Evolutionary conservation across 805 yeast species (phyloP).

Genomic region (Schwanniomyces occidentalis): DNA sequence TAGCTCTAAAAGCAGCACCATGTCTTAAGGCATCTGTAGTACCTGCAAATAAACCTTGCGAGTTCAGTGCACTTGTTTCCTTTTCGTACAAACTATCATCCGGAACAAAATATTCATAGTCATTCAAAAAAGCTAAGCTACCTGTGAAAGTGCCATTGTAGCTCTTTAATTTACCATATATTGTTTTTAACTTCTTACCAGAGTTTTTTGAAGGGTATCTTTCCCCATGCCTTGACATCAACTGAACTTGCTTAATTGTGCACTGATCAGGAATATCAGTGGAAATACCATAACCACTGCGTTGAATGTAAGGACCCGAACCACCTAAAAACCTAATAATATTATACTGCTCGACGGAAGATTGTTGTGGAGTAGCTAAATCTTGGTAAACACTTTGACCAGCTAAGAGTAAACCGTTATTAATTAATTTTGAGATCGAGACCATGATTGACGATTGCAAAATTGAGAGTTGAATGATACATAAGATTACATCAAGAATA

Average conservation of each 20-base stretch:
- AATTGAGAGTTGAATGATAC: too few relatives aligned
- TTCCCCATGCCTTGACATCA: constrained; percentile 78
- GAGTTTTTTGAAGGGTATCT: constrained; percentile 48
- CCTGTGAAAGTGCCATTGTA: constrained; percentile 41
- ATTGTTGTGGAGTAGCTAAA: constrained; percentile 41
- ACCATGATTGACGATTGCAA: too few relatives aligned
- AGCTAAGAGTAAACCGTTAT: constrained; percentile 30
- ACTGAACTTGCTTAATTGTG: constrained; percentile 63
- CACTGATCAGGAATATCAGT: constrained; percentile 51
- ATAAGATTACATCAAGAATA: too few relatives aligned
- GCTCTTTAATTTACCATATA: constrained; percentile 24
- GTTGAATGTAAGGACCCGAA: constrained; percentile 54
- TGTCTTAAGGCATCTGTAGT: constrained; percentile 46
- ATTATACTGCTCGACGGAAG: constrained; percentile 46
- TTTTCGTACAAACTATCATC: constrained; percentile 42
- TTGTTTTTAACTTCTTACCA: constrained; percentile 28
- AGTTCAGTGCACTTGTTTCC: constrained; percentile 50
- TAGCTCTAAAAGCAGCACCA: constrained; percentile 51
- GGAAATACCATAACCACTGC: constrained; percentile 54
- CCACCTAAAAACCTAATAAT: constrained; percentile 53
- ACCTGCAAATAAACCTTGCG: constrained; percentile 52
- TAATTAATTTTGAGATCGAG: constrained; percentile 27
- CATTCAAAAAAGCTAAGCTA: constrained; percentile 53
- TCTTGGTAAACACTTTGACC: constrained; percentile 26
- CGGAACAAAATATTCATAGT: constrained; percentile 51